Percentiles rank a stretch among this genome's conserved stretches.
These are phyloP conservation scores for Amylostereum areolatum DNA, from an alignment of 1,284 basidiomycete genomes.

Conservation along the genomic window DNA sequence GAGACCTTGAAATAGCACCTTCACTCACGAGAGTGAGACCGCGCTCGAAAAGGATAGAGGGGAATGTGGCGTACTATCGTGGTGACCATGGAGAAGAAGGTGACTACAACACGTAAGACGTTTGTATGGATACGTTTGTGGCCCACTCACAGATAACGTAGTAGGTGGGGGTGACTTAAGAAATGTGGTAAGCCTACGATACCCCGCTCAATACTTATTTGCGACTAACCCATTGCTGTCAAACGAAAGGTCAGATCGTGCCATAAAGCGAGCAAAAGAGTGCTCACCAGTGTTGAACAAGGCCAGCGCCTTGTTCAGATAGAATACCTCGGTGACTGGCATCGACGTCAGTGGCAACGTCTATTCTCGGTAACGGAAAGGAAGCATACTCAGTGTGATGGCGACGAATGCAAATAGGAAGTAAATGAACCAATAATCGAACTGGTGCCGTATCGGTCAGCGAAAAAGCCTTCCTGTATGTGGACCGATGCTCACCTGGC, in stretches of 20 bases:
- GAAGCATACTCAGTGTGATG: slow-evolving; percentile 65
- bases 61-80: slow-evolving; percentile 53
- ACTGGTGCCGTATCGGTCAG: slow-evolving; percentile 31
- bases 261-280: neutral
- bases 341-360: slow-evolving; percentile 10
- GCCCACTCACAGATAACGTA: slow-evolving; percentile 68
- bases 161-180: slow-evolving; percentile 81
- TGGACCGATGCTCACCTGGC: slow-evolving; percentile 50
- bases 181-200: slow-evolving; percentile 14
- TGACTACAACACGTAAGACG: slow-evolving; percentile 40
- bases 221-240: slow-evolving; percentile 14
- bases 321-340: slow-evolving; percentile 87
- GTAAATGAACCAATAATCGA: slow-evolving; percentile 82
- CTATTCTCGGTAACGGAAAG: slow-evolving; percentile 14
- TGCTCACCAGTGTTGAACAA: slow-evolving; percentile 84
- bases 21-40: slow-evolving; percentile 7
- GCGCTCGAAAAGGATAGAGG: neutral
- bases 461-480: no score
- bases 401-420: slow-evolving; percentile 83
- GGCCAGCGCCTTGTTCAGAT: slow-evolving; percentile 94
- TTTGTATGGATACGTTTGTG: no score
- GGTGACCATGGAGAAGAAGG: slow-evolving; percentile 85
- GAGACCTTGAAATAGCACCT: slow-evolving; percentile 90
- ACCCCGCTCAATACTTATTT: slow-evolving; percentile 1
- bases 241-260: slow-evolving; percentile 2